Conservation (phyloP, 768 basidiomycete species). For the Phlegmacium glaucopus region DNA sequence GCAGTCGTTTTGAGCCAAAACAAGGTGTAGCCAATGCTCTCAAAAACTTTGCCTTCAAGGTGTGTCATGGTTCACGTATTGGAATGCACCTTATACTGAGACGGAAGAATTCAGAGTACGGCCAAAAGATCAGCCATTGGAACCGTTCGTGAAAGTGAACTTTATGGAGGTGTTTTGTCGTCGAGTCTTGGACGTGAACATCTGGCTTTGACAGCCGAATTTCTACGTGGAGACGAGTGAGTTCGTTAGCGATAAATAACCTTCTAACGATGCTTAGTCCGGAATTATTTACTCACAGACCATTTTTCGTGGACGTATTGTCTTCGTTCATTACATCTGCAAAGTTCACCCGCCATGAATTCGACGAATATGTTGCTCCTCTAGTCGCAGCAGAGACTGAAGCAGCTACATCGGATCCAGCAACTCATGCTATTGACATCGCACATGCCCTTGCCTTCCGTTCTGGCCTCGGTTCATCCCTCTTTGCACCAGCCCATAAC, state of each 20-base stretch:
- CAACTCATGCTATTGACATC: slow-evolving; percentile 73
- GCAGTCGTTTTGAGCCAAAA: slow-evolving; percentile 82
- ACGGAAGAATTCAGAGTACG: slow-evolving; percentile 59
- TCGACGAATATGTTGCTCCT: slow-evolving; percentile 70
- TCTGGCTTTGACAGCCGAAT: slow-evolving; percentile 91
- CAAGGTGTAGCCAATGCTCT: slow-evolving; percentile 90
- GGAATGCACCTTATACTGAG: neutral
- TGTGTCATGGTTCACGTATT: slow-evolving; percentile 32
- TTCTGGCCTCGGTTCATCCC: slow-evolving; percentile 84
- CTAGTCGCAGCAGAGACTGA: slow-evolving; percentile 68
- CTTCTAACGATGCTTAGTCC: neutral
- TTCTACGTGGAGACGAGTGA: slow-evolving; percentile 93
- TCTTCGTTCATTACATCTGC: slow-evolving; percentile 80
- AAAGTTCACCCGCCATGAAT: slow-evolving; percentile 78
- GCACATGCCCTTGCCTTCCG: slow-evolving; percentile 94
- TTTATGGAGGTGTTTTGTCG: slow-evolving; percentile 90
- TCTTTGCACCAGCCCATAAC: slow-evolving; percentile 75
- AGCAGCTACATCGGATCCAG: slow-evolving; percentile 56
- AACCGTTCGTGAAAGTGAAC: slow-evolving; percentile 87
- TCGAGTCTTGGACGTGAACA: slow-evolving; percentile 84
- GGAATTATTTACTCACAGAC: slow-evolving; percentile 39
- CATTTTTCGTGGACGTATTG: slow-evolving; percentile 88
- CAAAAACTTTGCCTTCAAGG: slow-evolving; percentile 99
- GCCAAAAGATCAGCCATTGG: slow-evolving; percentile 83
- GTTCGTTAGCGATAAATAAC: slow-evolving; percentile 31